phyloP scores from a whole-genome alignment of 495 filamentous ascomycete species.

The Xylaria sp. region DNA sequence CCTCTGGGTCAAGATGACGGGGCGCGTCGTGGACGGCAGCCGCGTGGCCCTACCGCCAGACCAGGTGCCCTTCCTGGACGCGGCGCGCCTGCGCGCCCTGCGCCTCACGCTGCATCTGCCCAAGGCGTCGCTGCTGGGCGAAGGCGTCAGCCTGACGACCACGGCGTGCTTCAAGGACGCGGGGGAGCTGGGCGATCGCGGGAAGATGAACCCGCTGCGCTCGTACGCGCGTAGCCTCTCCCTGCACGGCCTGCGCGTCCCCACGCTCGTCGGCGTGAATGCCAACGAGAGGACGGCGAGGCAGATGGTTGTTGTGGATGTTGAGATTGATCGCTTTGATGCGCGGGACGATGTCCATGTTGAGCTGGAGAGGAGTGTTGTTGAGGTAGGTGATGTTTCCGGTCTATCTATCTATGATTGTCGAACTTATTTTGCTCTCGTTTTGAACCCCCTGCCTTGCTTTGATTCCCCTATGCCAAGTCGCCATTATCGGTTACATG shows the following conservation, averaged over 20 bases:
- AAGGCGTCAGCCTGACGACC: constrained; percentile 51
- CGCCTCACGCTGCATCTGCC: constrained; percentile 53
- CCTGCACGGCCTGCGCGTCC: constrained; percentile 58
- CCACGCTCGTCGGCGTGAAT: constrained; percentile 68
- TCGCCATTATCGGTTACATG: neutral
- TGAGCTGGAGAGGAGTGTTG: constrained; percentile 55
- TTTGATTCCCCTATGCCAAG: neutral
- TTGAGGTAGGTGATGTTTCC: constrained; percentile 52
- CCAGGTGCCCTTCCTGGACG: constrained; percentile 41
- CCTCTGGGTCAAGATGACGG: constrained; percentile 45
- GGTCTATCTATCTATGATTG: neutral
- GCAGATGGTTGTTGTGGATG: constrained; percentile 63
- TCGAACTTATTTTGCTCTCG: neutral
- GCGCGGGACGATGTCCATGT: constrained; percentile 50
- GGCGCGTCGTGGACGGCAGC: constrained; percentile 36
- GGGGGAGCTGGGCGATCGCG: neutral
- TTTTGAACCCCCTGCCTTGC: neutral
- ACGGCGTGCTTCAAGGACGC: constrained; percentile 41
- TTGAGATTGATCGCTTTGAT: constrained; percentile 58
- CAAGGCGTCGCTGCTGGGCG: constrained; percentile 60
- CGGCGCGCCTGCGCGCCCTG: constrained; percentile 43
- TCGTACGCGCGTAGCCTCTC: constrained; percentile 41
- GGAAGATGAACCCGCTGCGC: constrained; percentile 31
- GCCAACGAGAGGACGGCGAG: constrained; percentile 61
- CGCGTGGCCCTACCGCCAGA: constrained; percentile 36